Base-by-base conservation (phyloP, 345 rosid species). In the Conringia planisiliqua region DNA sequence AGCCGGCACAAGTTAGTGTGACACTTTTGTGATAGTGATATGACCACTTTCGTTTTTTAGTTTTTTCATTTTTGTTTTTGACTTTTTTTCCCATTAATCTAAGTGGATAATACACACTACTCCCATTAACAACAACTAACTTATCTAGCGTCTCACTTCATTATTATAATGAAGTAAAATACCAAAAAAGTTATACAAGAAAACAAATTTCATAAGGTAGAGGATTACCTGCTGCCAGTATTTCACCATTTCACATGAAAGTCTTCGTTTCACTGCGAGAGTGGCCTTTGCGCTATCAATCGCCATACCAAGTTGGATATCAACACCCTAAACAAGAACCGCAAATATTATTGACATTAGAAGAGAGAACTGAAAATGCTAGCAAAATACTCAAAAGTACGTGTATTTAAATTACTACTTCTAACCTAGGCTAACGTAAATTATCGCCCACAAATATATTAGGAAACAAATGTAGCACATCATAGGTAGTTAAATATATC, bases 211-310 rank as follows among this genome's bases (percentile, higher is more conserved):
- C 48, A 51, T 11, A 9, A 24, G 63, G 40, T 61, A 61, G 68
- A 68, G 68, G 16, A 66, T 5, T 86, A 95, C 99, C 97, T 96
- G 99, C 86, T 92, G 97, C 99, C 98, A 96, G 74, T 89, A 92
- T 81, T 90, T 96, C 13, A 92, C 98, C 98, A 96, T 90, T 89
- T 96, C 99, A 80, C 99, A 96, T 64, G 98, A 96, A 83, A 96
- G 98, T 82, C 99, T 87, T 59, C 99, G 87, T 78, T 96, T 96
- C 80, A 96, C 99, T 65, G 99, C 98, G 59, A 96, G 91, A 72
- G 98, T 96, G 74, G 99, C 99, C 81, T 92, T 96, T 38, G 98
- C 78, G 80, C 94, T 92, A 83, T 90, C 98, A 51, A 96, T 96
- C 73, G 99, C 99, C 92, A 92, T 86, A 58, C 99, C 99, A 22